A percentile compares a stretch with the other conserved stretches of the same genome.
Conservation (phyloP, 2,329 filamentous ascomycete genomes). For the Colletotrichum tabaci region DNA sequence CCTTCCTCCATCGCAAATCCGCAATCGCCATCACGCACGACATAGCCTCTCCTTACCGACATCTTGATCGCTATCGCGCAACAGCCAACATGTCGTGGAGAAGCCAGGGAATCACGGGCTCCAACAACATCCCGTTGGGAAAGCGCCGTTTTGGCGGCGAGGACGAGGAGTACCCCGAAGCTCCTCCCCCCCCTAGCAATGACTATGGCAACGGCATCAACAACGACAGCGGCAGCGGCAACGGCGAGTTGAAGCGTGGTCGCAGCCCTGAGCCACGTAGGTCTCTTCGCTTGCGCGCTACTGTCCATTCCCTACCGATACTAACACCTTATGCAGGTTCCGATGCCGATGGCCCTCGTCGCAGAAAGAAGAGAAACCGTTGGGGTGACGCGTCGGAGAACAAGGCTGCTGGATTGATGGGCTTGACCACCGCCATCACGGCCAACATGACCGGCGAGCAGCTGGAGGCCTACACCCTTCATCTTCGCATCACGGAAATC, state of each 20-base stretch:
- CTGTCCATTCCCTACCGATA: slow-evolving; percentile 40
- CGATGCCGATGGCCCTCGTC: slow-evolving; percentile 82
- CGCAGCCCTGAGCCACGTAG: slow-evolving; percentile 89
- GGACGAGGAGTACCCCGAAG: slow-evolving; percentile 56
- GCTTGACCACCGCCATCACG: slow-evolving; percentile 94
- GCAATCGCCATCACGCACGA: slow-evolving; percentile 20
- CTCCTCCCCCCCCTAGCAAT: neutral
- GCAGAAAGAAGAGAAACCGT: slow-evolving; percentile 97
- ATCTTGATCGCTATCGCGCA: slow-evolving; percentile 28
- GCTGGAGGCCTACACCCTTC: slow-evolving; percentile 95
- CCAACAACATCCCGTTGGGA: slow-evolving; percentile 97
- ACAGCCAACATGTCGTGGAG: slow-evolving; percentile 73
- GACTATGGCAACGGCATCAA: slow-evolving; percentile 45
- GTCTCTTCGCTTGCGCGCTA: slow-evolving; percentile 47
- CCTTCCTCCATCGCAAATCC: slow-evolving; percentile 23
- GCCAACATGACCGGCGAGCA: slow-evolving; percentile 99
- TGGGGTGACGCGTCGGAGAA: slow-evolving; percentile 99
- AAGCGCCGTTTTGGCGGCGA: slow-evolving; percentile 85
- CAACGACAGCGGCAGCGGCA: slow-evolving; percentile 48
- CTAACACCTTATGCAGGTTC: slow-evolving; percentile 58
- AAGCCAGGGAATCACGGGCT: slow-evolving; percentile 91
- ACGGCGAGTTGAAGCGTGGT: slow-evolving; percentile 82
- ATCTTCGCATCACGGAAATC: slow-evolving; percentile 98
- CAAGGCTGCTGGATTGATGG: slow-evolving; percentile 98
- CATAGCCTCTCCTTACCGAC: slow-evolving; percentile 22